Evolutionary conservation across 208 protist genomes (phyloP).

Genomic region (Trypanosoma cruzi): DNA sequence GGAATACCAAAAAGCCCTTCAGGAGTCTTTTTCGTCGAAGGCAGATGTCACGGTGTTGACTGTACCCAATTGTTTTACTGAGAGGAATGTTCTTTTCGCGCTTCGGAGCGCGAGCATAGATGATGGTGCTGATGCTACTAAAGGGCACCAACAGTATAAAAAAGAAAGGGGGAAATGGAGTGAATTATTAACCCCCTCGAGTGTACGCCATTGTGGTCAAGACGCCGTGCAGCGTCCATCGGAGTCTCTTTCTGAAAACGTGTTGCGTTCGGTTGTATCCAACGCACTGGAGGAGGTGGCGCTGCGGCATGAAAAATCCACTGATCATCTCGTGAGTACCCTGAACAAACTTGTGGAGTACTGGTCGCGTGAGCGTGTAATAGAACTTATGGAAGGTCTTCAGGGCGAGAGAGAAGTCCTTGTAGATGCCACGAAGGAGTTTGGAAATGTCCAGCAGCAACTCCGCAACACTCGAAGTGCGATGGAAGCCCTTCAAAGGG

Average conservation of each 20-base stretch:
- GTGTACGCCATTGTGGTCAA: background rate
- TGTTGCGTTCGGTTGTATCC: conserved; percentile 51
- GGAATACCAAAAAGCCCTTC: conserved; percentile 30
- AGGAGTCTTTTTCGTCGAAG: background rate
- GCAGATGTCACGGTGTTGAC: conserved; percentile 23
- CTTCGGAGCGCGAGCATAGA: conserved; percentile 13
- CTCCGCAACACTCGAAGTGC: conserved; percentile 6
- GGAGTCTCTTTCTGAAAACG: conserved; percentile 14
- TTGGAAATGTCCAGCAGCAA: conserved; percentile 23
- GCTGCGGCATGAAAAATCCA: conserved; percentile 65
- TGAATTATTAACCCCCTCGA: background rate
- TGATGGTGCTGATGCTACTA: background rate
- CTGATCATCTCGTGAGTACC: conserved; percentile 56
- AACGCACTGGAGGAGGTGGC: conserved; percentile 65
- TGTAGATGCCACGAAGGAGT: conserved; percentile 43
- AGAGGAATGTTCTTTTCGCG: conserved; percentile 32
- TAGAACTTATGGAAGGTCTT: conserved; percentile 54
- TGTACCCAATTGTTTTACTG: conserved; percentile 23
- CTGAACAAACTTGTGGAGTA: conserved; percentile 56
- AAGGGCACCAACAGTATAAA: background rate
- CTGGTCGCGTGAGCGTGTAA: conserved; percentile 61
- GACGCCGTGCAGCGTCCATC: background rate
- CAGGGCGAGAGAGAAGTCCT: conserved; percentile 40
- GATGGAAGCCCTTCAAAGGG: conserved; percentile 13
- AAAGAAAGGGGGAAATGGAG: background rate